Evolutionary conservation across 177 flowering plant species (phyloP), one percentile per base, ranked within the genome.

Genomic region (Telopea speciosissima): DNA sequence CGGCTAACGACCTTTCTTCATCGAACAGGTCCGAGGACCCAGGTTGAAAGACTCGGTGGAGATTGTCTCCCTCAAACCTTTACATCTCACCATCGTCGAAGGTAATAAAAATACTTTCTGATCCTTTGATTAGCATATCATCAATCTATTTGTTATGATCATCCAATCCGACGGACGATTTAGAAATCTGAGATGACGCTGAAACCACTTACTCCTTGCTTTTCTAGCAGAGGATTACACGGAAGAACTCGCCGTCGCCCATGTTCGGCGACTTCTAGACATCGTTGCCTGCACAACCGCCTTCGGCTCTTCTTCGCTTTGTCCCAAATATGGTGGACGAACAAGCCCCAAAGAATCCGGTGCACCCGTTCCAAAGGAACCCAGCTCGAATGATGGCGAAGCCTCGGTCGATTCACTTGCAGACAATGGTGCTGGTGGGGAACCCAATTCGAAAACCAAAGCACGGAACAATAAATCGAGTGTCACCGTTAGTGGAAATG

Each of bases 211-310:
- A 25, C 10, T 24, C 13, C 17, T 28, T 4, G 3, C 9, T 8
- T 36, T 13, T 12, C 31, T 63, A 5, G 70, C 89, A 90, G 97
- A 91, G 83, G 90, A 91, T 69, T 93, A 93, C 83, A 86, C 90
- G 0, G 92, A 91, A 62, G 88, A 82, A 4, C 84, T 67, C 7
- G 83, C 88, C n/a, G 76, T 87, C n/a, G 78, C 86, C 10, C 97
- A 93, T 79, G 68, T 91, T 63, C 82, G 96, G 10, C 85, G 98
- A 28, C 91, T 93, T 60, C 88, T 93, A 23, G 98, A 93, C 84
- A 90, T 93, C 52, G 96, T 88, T 26, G 93, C 97, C 44, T 93
- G 97, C 86, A 91, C 97, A 28, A 85, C 87, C 40, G 79, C 79
- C 62, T 93, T 91, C 74, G 89, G 87, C 56, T 25, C 78, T 31